Conservation (phyloP, 1,139 yeast species). For the Yamadazyma diddensiae region DNA sequence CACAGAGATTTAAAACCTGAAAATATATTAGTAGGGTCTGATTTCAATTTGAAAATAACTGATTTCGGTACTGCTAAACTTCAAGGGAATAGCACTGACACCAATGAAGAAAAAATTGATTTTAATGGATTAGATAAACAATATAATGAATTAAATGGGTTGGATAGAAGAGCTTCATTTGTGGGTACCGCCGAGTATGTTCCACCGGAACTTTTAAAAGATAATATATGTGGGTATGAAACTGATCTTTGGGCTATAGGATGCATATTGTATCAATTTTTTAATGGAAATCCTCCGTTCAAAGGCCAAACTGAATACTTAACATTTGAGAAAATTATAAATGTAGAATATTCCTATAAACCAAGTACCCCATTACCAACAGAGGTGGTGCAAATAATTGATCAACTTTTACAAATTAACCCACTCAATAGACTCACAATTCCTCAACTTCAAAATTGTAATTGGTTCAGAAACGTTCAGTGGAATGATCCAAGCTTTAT, state of each 20-base stretch:
- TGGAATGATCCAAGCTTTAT: slow-evolving; percentile 43
- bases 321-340: slow-evolving; percentile 90
- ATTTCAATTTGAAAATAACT: slow-evolving; percentile 84
- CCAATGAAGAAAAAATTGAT: slow-evolving; percentile 31
- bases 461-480: slow-evolving; percentile 39
- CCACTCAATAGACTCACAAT: slow-evolving; percentile 33
- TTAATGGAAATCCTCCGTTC: slow-evolving; percentile 94
- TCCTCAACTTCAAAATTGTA: slow-evolving; percentile 32
- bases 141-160: slow-evolving; percentile 10
- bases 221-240: slow-evolving; percentile 80
- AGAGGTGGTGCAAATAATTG: slow-evolving; percentile 64
- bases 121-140: slow-evolving; percentile 28
- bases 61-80: slow-evolving; percentile 98
- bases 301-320: slow-evolving; percentile 93
- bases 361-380: slow-evolving; percentile 68
- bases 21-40: slow-evolving; percentile 75
- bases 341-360: slow-evolving; percentile 76
- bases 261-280: slow-evolving; percentile 87
- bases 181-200: slow-evolving; percentile 69
- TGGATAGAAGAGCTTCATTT: slow-evolving; percentile 67
- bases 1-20: slow-evolving; percentile 97
- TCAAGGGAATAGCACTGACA: slow-evolving; percentile 45
- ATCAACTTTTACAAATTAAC: slow-evolving; percentile 57
- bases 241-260: slow-evolving; percentile 98
- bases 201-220: slow-evolving; percentile 86